phyloP scores from a whole-genome alignment of 371 early-diverging fungal genomes.

The Mortierella sp. region DNA sequence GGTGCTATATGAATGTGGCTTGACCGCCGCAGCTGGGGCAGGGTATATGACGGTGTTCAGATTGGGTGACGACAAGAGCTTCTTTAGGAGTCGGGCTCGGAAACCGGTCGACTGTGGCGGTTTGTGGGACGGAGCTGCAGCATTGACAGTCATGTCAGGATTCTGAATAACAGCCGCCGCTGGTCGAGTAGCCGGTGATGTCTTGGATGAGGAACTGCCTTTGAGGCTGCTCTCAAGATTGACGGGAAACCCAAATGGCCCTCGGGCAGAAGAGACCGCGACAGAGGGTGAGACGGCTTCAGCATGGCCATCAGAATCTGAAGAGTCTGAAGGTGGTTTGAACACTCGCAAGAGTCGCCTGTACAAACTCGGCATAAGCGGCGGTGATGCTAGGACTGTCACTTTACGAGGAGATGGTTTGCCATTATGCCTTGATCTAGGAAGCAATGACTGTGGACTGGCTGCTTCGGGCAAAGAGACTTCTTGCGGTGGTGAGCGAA shows the following conservation, averaged over 20 bases:
- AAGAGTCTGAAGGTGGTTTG: conserved; percentile 37
- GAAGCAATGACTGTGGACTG: background rate
- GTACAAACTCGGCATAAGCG: conserved; percentile 33
- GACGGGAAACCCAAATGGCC: conserved; percentile 19
- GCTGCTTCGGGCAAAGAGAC: too few relatives aligned
- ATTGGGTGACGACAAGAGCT: conserved; percentile 35
- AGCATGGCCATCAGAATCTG: conserved; percentile 22
- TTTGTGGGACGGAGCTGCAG: conserved; percentile 3
- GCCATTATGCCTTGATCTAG: background rate
- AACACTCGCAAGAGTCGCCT: conserved; percentile 32
- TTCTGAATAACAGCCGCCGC: background rate
- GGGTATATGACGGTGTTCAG: conserved; percentile 17
- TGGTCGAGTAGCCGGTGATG: background rate
- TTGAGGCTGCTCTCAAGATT: conserved; percentile 5
- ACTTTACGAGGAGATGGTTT: background rate
- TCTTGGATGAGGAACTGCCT: background rate
- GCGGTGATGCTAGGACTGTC: background rate
- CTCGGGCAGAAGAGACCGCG: background rate
- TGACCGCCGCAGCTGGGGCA: background rate
- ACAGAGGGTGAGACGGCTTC: background rate
- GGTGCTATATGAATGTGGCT: background rate
- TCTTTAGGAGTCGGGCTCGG: conserved; percentile 31
- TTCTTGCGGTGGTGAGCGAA: too few relatives aligned
- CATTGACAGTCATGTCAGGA: background rate
- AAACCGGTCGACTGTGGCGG: conserved; percentile 15